Evolutionary conservation across 208 protist genomes (phyloP).

Genomic region (Wallacemonas sp.): DNA sequence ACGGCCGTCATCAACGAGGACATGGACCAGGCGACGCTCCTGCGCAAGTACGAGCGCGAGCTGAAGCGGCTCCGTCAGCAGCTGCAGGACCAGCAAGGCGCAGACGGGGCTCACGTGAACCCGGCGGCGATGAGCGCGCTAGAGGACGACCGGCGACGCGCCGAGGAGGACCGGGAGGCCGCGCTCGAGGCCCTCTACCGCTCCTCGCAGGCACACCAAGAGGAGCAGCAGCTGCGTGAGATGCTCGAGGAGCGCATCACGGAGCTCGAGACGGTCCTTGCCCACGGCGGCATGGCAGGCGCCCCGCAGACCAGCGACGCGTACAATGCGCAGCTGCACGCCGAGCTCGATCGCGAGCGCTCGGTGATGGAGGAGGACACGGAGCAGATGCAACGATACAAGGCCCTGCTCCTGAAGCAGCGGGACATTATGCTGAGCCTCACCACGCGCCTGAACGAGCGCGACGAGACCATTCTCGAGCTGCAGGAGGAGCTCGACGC

Average conservation of each 20-base stretch:
- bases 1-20: conserved; percentile 73
- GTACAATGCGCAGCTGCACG: conserved; percentile 62
- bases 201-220: conserved; percentile 43
- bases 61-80: conserved; percentile 51
- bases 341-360: conserved; percentile 85
- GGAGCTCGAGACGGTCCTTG: conserved; percentile 56
- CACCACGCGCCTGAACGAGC: conserved; percentile 91
- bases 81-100: conserved; percentile 38
- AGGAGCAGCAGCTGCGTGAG: conserved; percentile 44
- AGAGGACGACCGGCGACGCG: conserved; percentile 38
- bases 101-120: conserved; percentile 13
- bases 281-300: conserved; percentile 50
- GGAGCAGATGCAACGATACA: conserved; percentile 94
- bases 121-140: conserved; percentile 24
- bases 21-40: conserved; percentile 52
- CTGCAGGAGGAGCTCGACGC: conserved; percentile 90
- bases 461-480: conserved; percentile 90
- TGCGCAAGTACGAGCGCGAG: conserved; percentile 67
- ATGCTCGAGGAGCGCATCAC: conserved; percentile 53
- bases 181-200: conserved; percentile 56
- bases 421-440: conserved; percentile 96
- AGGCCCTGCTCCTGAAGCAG: conserved; percentile 96
- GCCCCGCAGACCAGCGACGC: conserved; percentile 52
- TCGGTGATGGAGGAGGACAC: conserved; percentile 88
- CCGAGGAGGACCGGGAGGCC: conserved; percentile 49